phyloP scores from a whole-genome alignment of 73 alveolate genomes.

The Stentor coeruleus region DNA sequence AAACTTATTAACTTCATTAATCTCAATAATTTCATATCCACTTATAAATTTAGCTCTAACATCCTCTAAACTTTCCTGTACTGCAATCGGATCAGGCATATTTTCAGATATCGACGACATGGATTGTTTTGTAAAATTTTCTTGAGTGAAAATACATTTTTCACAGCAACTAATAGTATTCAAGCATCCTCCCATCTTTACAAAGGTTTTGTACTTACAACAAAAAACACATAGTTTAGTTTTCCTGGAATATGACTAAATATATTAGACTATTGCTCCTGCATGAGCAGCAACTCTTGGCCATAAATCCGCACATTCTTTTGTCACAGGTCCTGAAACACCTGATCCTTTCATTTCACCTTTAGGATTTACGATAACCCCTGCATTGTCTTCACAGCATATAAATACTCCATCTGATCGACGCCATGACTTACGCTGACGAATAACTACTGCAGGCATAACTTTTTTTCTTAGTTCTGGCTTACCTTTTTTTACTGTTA shows the following conservation, averaged over 20 bases:
- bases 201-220: too few relatives aligned
- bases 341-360: slow-evolving; percentile 98
- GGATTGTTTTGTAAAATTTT: too few relatives aligned
- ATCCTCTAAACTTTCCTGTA: too few relatives aligned
- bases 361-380: slow-evolving; percentile 92
- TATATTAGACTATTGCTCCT: slow-evolving; percentile 85
- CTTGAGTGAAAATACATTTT: too few relatives aligned
- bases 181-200: too few relatives aligned
- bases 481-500: slow-evolving; percentile 91
- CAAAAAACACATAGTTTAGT: too few relatives aligned
- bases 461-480: slow-evolving; percentile 96
- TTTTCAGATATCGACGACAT: too few relatives aligned
- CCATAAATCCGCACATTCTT: slow-evolving; percentile 85
- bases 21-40: too few relatives aligned
- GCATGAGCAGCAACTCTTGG: slow-evolving; percentile 94
- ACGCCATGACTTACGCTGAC: slow-evolving; percentile 93
- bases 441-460: slow-evolving; percentile 91
- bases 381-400: slow-evolving; percentile 97
- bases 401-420: slow-evolving; percentile 94
- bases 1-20: background rate
- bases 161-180: too few relatives aligned
- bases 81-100: too few relatives aligned
- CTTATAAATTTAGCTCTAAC: too few relatives aligned
- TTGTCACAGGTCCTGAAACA: slow-evolving; percentile 93
- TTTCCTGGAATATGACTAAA: too few relatives aligned